Base-by-base conservation (phyloP, 495 filamentous ascomycete species). In the Talaromyces ruber region DNA sequence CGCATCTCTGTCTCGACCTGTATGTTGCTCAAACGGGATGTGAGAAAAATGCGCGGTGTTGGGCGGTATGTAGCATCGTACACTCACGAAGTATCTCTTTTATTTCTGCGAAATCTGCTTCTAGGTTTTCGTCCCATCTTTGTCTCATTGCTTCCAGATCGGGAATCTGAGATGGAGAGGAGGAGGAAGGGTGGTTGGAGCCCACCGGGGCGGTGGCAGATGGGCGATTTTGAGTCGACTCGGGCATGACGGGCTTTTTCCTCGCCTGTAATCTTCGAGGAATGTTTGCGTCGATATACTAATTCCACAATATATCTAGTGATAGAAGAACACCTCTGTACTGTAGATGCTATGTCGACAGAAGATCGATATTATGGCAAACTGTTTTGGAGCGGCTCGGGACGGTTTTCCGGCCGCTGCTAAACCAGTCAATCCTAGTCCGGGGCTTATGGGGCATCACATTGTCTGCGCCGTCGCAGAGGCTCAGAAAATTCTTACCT, bases 71-170 rank as follows among this genome's bases (percentile, higher is more conserved):
- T 54, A 28, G 51, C 51, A 7, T 54, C 51, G 21, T 26, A n/a
- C 12, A 57, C 54, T 57, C 16, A 57, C 54, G 54, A n/a, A 57
- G 26, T 21, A 57, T 30, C 16, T 57, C 54, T 34, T 57, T 30
- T 16, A 57, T 57, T 11, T 57, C 4, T 57, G 26, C 26, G 6
- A 57, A 57, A 57, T 25, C 24, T 16, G 4, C 18, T 21, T 57
- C 54, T 12, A 57, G 29, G 1, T 25, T 34, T n/a, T 57, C 26
- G 29, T 57, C 54, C 54, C 54, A 57, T 57, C 29, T 14, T 18
- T 57, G 54, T 21, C 54, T 30, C 14, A 7, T 57, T 57, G 26
- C 29, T 34, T 32, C 54, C 6, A 57, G 54, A 34, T 57, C 54
- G 14, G 54, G 54, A 9, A 57, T 30, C 54, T 30, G 54, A 3